Base-by-base conservation (phyloP, 2,329 filamentous ascomycete genomes). In the Talaromyces sp. region DNA sequence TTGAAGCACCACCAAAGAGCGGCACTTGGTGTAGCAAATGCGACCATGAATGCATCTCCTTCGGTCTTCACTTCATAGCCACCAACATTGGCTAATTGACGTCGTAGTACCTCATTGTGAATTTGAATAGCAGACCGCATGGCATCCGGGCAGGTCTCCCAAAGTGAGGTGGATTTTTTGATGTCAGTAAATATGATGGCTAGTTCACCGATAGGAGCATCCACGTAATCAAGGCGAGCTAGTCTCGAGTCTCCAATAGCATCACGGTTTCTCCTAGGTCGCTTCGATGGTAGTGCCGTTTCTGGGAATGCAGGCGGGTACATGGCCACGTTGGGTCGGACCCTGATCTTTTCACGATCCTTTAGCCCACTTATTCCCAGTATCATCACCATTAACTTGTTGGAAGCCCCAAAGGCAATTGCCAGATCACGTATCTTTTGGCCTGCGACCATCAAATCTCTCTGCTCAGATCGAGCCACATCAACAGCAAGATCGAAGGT, bases 31-130 rank as follows among this genome's bases (percentile, higher is more conserved):
- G 95, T 98, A 1, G 93, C 91, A 76, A 99, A 99, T 10, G 93
- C 96, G 33, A 99, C 95, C 93, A 99, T 98, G 71, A 99, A 99
- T 9, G 95, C 95, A 77, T 99, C 95, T 67, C 95, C 95, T 91
- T 99, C 95, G 19, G 95, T 99, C 82, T 99, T 99, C 75, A 99
- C 95, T 78, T 99, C 95, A 72, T 97, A 99, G 1, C 95, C 95
- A 71, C 95, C 95, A 68, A 97, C 96, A 65, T 93, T 89, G 57
- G 95, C 88, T 67, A 99, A 81, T 73, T 98, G 93, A 60, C 95
- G 86, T 67, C 95, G 89, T 89, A 99, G 96, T 53, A 97, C 86
- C 70, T 96, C 92, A 75, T 99, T 99, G 82, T 99, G 95, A 67
- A 96, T 88, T 76, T 93, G 96, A 77, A 99, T 99, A 19, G 93